These are phyloP conservation scores for Gnetum montanum DNA, from an alignment of 75 land plant genomes.

Conservation along the genomic window DNA sequence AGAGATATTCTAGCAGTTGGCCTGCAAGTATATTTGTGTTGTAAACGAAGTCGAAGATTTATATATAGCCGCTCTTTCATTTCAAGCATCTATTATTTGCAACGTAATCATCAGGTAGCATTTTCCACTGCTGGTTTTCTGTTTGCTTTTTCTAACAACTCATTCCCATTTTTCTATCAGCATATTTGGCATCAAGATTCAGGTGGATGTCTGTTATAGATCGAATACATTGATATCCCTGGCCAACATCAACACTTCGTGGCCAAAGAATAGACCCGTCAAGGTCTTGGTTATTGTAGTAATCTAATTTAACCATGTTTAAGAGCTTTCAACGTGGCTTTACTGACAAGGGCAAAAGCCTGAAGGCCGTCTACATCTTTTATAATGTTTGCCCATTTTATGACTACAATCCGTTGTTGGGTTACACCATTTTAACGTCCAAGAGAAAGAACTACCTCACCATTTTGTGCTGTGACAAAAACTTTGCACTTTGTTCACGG, in stretches of 20 bases:
- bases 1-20: too few species aligned
- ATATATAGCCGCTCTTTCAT: too few species aligned
- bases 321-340: slow-evolving; percentile 17
- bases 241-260: slow-evolving; percentile 11
- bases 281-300: slow-evolving; percentile 1
- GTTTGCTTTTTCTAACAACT: slow-evolving; percentile 28
- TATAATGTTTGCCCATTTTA: slow-evolving; percentile 6
- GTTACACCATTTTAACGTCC: slow-evolving; percentile 8
- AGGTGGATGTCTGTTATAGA: slow-evolving; percentile 6
- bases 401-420: slow-evolving; percentile 15
- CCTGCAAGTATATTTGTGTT: too few species aligned
- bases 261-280: slow-evolving; percentile 14
- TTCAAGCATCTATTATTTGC: too few species aligned
- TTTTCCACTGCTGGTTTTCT: slow-evolving; percentile 38
- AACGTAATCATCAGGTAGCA: slow-evolving; percentile 20
- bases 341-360: slow-evolving; percentile 16
- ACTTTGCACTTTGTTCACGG: slow-evolving; percentile 18
- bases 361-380: slow-evolving; percentile 14
- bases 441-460: slow-evolving; percentile 7
- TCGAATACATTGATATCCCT: slow-evolving; percentile 10
- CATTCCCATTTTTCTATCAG: slow-evolving; percentile 25
- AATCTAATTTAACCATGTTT: slow-evolving; percentile 12
- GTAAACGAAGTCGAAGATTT: too few species aligned
- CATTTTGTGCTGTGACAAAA: slow-evolving; percentile 11
- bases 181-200: slow-evolving; percentile 15